Evolutionary conservation across 768 basidiomycete genomes (phyloP), one percentile per base, ranked within the genome.

Genomic region (Tulasnella sp.): DNA sequence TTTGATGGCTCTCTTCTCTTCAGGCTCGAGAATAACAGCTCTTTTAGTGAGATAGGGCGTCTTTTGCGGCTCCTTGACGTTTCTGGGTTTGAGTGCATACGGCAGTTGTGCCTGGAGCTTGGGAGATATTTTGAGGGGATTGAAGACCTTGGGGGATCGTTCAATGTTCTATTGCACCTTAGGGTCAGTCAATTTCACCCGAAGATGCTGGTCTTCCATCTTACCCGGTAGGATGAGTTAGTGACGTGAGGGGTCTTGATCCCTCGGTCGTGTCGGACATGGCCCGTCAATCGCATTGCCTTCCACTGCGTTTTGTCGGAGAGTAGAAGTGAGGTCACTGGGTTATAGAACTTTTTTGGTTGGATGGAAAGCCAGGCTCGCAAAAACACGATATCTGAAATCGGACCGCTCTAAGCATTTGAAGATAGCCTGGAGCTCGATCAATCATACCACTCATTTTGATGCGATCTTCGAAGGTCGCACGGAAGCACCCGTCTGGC

Each of bases 381-480:
- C 9, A 99, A 83, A 84, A 99, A 98, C 72, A 98, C 85, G 71
- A 98, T 90, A 77, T 98, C 97, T 95, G 71, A 47, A n/a, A 39
- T 72, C 19, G 63, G n/a, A 72, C 63, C 40, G 19, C 70, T 72
- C 19, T 63, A 36, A 74, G 39, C 52, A 26, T 37, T 59, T 8
- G 36, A 26, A n/a, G 22, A 65, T 32, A 68, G 69, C 22, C 70
- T 70, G n/a, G 32, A 26, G 65, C 16, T 71, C 5, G 0, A 85
- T 8, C 2, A 0, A 85, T 22, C 91, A 72, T 79, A 95, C 95
- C 95, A 76, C 94, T 94, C 89, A 90, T 94, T 74, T 98, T 84
- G 8, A 98, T 84, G 83, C 98, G 98, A 80, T 99, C 97, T 81
- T 99, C 97, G 80, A 98, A 99, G 14, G 95, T 95, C 2, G 96